Base-by-base conservation (phyloP, 345 rosid species). In the Eucalyptus curtisii region DNA sequence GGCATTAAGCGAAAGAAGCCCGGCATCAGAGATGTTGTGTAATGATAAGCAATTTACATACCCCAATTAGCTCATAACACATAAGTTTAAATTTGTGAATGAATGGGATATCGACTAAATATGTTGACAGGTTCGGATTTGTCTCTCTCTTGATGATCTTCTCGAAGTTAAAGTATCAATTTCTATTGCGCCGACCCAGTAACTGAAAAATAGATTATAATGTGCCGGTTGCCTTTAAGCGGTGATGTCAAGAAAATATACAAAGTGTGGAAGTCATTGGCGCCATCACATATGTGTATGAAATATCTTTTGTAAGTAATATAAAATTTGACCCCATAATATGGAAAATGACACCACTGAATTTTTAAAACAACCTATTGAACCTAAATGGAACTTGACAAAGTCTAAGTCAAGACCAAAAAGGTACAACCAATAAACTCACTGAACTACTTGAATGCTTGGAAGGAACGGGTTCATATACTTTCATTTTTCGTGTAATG, bases 81-180 rank as follows among this genome's bases (percentile, higher is more conserved):
- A 3, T 68, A 68, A 3, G 42, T 44, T 68, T 68, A 8, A 66
- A 68, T 9, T 68, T 31, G 19, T 33, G 11, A 68, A 17, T 33
- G 24, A 16, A 68, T 5, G 4, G 3, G 6, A 15, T 37, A 31
- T 17, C 0, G 6, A 7, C 19, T n/a, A 15, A 13, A 64, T n/a
- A 64, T 4, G 19, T 64, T 14, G 20, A n/a, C 3, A 14, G 2
- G 40, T n/a, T 64, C 3, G 1, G 37, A n/a, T 15, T n/a, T n/a
- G 4, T 13, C 71, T 13, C 40, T 27, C 20, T 15, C 5, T 66
- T 66, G 44, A 5, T 15, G 80, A 68, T 33, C 80, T 33, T 24
- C 42, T 33, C 0, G 3, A 64, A 64, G 30, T 64, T n/a, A 14
- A 68, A 10, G 42, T 16, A 66, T 64, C 5, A 11, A 16, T 6